phyloP scores from a whole-genome alignment of 1,284 basidiomycete genomes.

The Moesziomyces antarcticus region DNA sequence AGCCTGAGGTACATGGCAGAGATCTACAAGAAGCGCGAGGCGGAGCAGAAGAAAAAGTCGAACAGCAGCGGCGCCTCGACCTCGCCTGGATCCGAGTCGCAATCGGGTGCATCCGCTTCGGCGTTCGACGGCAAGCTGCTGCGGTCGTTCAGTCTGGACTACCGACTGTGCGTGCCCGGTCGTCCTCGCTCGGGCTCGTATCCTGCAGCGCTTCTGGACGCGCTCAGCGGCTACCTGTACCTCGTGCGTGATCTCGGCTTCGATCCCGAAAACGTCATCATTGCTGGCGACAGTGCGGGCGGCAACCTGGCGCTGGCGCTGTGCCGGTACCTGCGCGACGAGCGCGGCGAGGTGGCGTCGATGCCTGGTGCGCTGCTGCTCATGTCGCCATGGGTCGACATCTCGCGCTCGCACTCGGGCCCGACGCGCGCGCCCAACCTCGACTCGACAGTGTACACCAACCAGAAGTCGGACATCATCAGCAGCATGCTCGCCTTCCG shows the following conservation, averaged over 20 bases:
- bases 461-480: constrained; percentile 60
- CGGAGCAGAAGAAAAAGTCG: background rate
- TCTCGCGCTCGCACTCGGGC: constrained; percentile 63
- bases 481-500: constrained; percentile 53
- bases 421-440: constrained; percentile 56
- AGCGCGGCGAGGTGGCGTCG: constrained; percentile 26
- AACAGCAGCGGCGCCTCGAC: constrained; percentile 4
- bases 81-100: constrained; percentile 4
- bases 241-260: constrained; percentile 55
- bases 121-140: constrained; percentile 31
- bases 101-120: background rate
- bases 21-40: constrained; percentile 35
- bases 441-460: constrained; percentile 47
- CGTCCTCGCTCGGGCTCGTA: constrained; percentile 52
- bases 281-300: constrained; percentile 79
- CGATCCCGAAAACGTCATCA: constrained; percentile 72
- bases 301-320: constrained; percentile 76
- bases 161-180: constrained; percentile 56
- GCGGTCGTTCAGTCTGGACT: constrained; percentile 62
- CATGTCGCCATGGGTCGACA: constrained; percentile 64
- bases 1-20: constrained; percentile 47
- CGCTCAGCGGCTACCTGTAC: constrained; percentile 61
- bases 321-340: constrained; percentile 67
- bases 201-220: constrained; percentile 61
- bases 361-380: constrained; percentile 54